Percentiles rank a stretch among this genome's conserved stretches.
These are phyloP conservation scores for Senecio squalidus DNA, from an alignment of 140 eudicot genomes.

Conservation along the genomic window DNA sequence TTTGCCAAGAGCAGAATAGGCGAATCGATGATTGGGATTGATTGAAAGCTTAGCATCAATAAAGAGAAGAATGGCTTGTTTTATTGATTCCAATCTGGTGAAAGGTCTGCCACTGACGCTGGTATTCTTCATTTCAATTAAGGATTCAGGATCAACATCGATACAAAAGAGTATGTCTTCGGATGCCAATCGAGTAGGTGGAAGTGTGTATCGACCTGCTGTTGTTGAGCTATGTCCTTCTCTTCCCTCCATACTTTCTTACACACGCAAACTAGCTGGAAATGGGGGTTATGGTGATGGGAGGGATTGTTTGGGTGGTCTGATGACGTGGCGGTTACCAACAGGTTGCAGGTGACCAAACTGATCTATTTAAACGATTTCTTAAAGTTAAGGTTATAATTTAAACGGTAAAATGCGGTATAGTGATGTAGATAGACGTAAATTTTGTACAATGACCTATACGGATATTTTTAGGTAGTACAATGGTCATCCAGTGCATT, in stretches of 20 bases:
- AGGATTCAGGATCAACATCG: constrained; percentile 66
- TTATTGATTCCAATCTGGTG: constrained; percentile 70
- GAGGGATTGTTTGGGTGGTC: too few relatives aligned
- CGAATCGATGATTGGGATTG: constrained; percentile 82
- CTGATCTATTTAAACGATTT: too few relatives aligned
- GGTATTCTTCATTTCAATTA: constrained; percentile 68
- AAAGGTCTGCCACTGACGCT: constrained; percentile 54
- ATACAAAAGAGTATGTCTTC: constrained; percentile 91
- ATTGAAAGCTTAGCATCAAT: constrained; percentile 67
- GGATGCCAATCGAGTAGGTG: constrained; percentile 25
- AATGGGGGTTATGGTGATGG: too few relatives aligned
- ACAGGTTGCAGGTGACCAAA: too few relatives aligned
- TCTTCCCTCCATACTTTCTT: constrained; percentile 55
- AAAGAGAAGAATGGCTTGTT: constrained; percentile 73
- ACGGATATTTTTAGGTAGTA: too few relatives aligned
- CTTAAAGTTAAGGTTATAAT: too few relatives aligned
- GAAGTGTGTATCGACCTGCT: constrained; percentile 37
- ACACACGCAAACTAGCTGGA: too few relatives aligned
- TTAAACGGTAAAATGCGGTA: too few relatives aligned
- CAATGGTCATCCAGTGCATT: too few relatives aligned
- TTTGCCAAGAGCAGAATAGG: constrained; percentile 61
- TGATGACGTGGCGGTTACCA: too few relatives aligned
- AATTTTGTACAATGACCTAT: too few relatives aligned
- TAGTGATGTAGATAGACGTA: too few relatives aligned
- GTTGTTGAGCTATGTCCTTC: constrained; percentile 29